Evolutionary conservation across 2,329 filamentous ascomycete genomes (phyloP), one percentile per base, ranked within the genome.

Genomic region (Talaromyces pinophilus): DNA sequence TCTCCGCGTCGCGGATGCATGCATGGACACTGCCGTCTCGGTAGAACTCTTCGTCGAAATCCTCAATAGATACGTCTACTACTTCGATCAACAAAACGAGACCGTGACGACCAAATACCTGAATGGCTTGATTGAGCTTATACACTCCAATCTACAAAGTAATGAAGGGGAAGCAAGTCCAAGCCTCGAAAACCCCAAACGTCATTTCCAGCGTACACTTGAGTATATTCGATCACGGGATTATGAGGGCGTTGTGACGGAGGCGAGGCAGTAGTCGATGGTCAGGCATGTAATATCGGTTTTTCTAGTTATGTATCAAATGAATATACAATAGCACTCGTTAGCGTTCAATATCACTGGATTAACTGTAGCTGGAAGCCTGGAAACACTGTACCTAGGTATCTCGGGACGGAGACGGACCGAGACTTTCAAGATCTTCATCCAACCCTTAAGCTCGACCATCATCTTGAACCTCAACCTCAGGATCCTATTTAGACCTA

Each of bases 11-110:
- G 96, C 95, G 2, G 95, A 99, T 79, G 96, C 95, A 6, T 99
- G 95, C 82, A 99, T 99, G 95, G 96, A 99, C 79, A 95, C 93
- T 7, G 92, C 93, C 6, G 93, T 97, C 3, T 97, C 93, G 2
- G 95, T 99, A 57, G 96, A 99, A 80, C 86, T 99, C 59, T 99
- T 99, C 80, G 94, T 99, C 66, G 95, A 99, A 81, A 99, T 99
- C 69, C 83, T 99, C 65, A 97, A 99, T 79, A 89, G 95, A 79
- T 99, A 99, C 77, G 93, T 98, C 63, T 99, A 99, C 80, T 99
- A 98, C 82, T 99, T 97, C 82, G 95, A 99, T 79, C 94, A 99
- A 79, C 92, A 97, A 77, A 99, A 99, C 79, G 95, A 99, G 81
- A 93, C 93, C 71, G 95, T 99, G 46, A 99, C 95, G 5, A 97